Conservation (phyloP, 2,329 filamentous ascomycete species). For the Penicillium sp. region DNA sequence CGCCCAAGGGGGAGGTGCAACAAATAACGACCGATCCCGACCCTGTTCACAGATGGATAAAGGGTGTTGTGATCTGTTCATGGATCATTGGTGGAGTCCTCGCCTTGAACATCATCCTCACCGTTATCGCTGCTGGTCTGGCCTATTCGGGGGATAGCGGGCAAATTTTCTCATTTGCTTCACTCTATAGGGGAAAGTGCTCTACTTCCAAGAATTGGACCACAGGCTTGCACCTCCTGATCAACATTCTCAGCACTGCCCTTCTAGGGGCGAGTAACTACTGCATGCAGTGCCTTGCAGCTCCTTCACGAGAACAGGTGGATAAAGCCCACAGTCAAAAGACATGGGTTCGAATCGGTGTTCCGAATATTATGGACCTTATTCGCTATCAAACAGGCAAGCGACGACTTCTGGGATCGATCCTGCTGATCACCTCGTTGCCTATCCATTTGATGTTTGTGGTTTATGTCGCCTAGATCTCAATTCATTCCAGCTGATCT, state of each 20-base stretch:
- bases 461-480: neutral
- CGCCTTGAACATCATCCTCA: neutral
- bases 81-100: neutral
- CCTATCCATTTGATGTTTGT: slow-evolving; percentile 2
- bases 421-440: neutral
- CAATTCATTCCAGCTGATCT: neutral
- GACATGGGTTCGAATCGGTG: slow-evolving; percentile 1
- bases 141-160: neutral
- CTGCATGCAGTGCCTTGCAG: slow-evolving; percentile 1
- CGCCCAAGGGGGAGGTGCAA: neutral
- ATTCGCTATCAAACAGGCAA: slow-evolving; percentile 18
- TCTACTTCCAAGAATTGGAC: neutral
- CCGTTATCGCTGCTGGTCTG: neutral
- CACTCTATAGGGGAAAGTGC: neutral
- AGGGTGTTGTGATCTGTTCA: neutral
- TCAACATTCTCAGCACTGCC: neutral
- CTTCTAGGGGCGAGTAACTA: slow-evolving; percentile 4
- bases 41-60: neutral
- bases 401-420: neutral
- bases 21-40: neutral
- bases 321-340: neutral
- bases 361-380: slow-evolving; percentile 12
- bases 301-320: neutral
- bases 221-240: neutral
- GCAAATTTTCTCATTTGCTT: neutral